Evolutionary conservation across 306 rosid genomes (phyloP), one percentile per base, ranked within the genome.

Genomic region (Bauhinia variegata): DNA sequence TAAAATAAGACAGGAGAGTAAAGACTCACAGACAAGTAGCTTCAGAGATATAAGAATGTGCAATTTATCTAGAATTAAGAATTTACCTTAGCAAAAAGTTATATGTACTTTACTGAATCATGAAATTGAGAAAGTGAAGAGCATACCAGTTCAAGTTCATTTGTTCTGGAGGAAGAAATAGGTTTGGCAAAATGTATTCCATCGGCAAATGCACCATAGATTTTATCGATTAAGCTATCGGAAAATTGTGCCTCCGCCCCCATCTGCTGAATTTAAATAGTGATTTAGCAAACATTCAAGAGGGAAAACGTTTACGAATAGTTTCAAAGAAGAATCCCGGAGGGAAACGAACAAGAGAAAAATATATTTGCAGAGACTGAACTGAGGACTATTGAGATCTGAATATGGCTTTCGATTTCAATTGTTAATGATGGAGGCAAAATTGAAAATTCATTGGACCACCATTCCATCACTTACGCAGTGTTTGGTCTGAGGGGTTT

Each of bases 181-280:
- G 97, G 99, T 4, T 83, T 7, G 16, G 95, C 85, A 41, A 93
- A 93, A 53, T 75, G 95, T 16, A 89, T 55, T 75, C 83, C 88
- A 55, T 80, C 68, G 5, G 96, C 71, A 57, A 84, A 79, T 15
- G 72, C 90, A 49, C 72, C 76, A 71, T 84, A 81, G 62, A 89
- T 80, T 70, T 77, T 71, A 68, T 77, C 50, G 71, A 86, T 85
- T 75, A 93, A 69, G 76, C 91, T 83, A 80, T 71, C 44, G 59
- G 85, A 63, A 73, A 51, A 67, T 34, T 65, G 87, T 33, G 84
- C 19, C 42, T 83, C 79, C 34, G 87, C 84, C 18, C 77, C 79
- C 87, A 79, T 88, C 76, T 75, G 79, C 62, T 23, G 63, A 67
- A 71, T 53, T 13, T 47, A 38, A 6, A 8, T 9, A 42, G 63